Conservation (phyloP, 306 rosid species). For the Rosa chinensis region DNA sequence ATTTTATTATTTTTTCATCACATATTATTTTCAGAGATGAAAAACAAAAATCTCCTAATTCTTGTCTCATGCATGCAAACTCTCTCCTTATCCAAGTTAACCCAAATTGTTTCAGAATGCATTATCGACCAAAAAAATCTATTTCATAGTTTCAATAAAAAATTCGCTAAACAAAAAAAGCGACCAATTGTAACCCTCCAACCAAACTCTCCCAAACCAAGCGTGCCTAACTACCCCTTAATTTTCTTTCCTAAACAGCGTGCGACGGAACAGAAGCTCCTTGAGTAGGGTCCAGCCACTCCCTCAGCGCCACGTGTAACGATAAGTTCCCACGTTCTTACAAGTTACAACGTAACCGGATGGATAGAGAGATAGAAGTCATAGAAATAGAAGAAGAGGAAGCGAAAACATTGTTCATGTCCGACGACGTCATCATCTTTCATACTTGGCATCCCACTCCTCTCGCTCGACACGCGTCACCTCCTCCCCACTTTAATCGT, state of each 20-base stretch:
- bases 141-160: too few species aligned
- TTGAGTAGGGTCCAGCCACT: background rate
- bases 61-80: too few species aligned
- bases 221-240: constrained; percentile 17
- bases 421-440: background rate
- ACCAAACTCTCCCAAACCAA: background rate
- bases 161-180: background rate
- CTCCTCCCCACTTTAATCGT: background rate
- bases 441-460: constrained; percentile 8
- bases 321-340: constrained; percentile 10
- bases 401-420: background rate
- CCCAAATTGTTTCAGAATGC: too few species aligned
- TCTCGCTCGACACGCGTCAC: constrained; percentile 13
- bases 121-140: too few species aligned
- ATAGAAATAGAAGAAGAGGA: background rate
- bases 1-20: too few species aligned
- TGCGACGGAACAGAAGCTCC: constrained; percentile 6
- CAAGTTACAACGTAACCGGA: background rate
- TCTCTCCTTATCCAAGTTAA: too few species aligned
- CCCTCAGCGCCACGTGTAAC: constrained; percentile 22
- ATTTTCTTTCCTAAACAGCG: background rate
- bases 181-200: background rate
- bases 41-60: too few species aligned
- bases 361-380: background rate
- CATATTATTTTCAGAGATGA: too few species aligned